Conservation (phyloP, 2,329 filamentous ascomycete species). For the Pseudocercospora fuligena region DNA sequence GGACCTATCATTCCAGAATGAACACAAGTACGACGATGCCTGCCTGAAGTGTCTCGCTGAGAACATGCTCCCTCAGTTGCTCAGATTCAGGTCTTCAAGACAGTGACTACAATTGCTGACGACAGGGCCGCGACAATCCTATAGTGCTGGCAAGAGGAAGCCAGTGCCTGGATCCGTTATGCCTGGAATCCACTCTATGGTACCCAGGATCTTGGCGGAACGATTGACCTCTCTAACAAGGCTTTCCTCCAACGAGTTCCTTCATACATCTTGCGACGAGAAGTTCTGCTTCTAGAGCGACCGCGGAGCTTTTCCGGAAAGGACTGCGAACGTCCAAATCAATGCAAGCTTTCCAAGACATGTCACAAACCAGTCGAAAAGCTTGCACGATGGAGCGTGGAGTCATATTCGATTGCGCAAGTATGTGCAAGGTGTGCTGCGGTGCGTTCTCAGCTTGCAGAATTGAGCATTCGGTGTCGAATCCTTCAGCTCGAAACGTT, state of each 20-base stretch:
- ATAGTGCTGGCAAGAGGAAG: not conserved
- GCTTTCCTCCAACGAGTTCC: no score
- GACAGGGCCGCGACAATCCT: not conserved
- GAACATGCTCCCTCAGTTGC: no score
- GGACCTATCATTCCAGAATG: no score
- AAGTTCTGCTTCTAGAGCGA: no score
- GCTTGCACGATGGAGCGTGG: not conserved
- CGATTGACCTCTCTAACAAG: no score
- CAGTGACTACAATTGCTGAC: not conserved
- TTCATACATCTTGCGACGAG: no score
- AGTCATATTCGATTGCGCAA: not conserved
- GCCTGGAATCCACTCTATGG: not conserved
- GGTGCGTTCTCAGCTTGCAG: not conserved
- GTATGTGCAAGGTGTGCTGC: not conserved
- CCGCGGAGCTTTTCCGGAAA: no score
- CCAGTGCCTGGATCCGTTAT: not conserved
- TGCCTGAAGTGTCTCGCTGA: no score
- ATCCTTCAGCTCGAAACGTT: not conserved
- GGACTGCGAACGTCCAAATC: no score
- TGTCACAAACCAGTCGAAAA: not conserved
- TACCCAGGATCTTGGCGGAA: not conserved
- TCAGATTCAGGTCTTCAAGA: not conserved
- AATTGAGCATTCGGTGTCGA: not conserved
- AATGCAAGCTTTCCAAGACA: not conserved
- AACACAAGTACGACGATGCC: no score